Evolutionary conservation across 768 basidiomycete genomes (phyloP).

Genomic region (Pleurotus salmoneostramineus): DNA sequence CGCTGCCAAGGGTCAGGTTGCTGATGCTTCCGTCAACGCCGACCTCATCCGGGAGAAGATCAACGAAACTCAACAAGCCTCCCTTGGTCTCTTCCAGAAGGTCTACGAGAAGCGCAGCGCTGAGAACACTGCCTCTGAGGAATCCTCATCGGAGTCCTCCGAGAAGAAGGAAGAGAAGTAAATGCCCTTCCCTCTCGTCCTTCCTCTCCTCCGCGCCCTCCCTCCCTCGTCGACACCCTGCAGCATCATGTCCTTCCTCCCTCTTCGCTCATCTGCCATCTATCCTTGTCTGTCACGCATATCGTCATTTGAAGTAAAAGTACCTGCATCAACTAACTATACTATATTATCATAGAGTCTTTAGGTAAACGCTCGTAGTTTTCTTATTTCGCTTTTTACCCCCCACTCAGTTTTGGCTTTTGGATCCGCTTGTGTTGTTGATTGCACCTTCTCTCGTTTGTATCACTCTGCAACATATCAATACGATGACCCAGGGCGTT

Average conservation of each 20-base stretch:
- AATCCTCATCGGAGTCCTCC: constrained; percentile 28
- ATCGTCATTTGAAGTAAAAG: constrained; percentile 1
- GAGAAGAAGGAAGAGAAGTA: constrained; percentile 78
- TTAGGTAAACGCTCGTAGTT: not conserved
- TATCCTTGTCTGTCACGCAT: not conserved
- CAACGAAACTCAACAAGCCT: constrained; percentile 90
- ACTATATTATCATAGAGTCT: constrained; percentile 4
- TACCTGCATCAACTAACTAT: constrained; percentile 11
- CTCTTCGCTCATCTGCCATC: not conserved
- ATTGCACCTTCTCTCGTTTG: constrained; percentile 2
- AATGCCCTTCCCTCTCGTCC: constrained; percentile 11
- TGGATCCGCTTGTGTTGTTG: not conserved
- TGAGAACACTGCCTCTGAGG: constrained; percentile 53
- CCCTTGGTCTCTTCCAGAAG: constrained; percentile 97
- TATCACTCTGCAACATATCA: not conserved
- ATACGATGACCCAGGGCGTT: constrained; percentile 1
- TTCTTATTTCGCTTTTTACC: not conserved
- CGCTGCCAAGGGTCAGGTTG: constrained; percentile 84
- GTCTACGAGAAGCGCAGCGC: constrained; percentile 91
- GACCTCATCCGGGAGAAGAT: constrained; percentile 92
- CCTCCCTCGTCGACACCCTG: not conserved
- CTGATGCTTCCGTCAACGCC: constrained; percentile 76
- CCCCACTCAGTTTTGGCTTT: constrained; percentile 6
- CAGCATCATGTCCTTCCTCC: not conserved
- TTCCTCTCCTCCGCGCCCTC: constrained; percentile 14